A percentile compares a stretch with the other conserved stretches of the same genome.
These are phyloP conservation scores for Microthyrium microscopicum DNA, from an alignment of 2,329 filamentous ascomycete species.

Conservation along the genomic window DNA sequence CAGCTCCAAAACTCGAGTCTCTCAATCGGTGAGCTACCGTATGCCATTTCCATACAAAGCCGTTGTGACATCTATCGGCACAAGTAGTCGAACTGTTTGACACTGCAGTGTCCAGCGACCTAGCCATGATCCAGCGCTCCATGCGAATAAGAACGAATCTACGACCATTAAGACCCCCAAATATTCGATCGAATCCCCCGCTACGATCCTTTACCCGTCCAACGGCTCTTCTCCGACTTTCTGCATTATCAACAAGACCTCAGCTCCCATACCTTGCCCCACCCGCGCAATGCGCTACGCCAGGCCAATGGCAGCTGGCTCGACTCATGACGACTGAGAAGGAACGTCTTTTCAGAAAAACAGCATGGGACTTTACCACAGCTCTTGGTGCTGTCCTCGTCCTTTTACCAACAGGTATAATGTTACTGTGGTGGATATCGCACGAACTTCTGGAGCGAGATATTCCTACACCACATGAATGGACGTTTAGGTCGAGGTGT, in stretches of 20 bases:
- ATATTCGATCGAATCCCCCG: too few relatives aligned
- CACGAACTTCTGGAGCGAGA: conserved; percentile 57
- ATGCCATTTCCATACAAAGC: too few relatives aligned
- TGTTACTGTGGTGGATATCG: conserved; percentile 46
- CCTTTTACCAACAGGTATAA: conserved; percentile 35
- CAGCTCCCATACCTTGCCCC: conserved; percentile 28
- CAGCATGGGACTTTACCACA: conserved; percentile 52
- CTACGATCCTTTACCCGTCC: conserved; percentile 45
- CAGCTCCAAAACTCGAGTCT: too few relatives aligned
- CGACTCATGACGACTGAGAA: conserved; percentile 69
- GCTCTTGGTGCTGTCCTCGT: conserved; percentile 49
- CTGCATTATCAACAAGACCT: conserved; percentile 29
- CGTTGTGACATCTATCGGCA: too few relatives aligned
- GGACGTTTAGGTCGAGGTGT: conserved; percentile 55
- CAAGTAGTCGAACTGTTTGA: too few relatives aligned
- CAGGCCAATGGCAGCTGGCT: conserved; percentile 34
- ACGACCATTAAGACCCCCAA: too few relatives aligned
- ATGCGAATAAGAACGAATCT: conserved; percentile 44
- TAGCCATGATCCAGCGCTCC: conserved; percentile 4
- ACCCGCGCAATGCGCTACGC: background rate
- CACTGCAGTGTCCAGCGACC: too few relatives aligned
- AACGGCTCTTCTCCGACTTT: conserved; percentile 34
- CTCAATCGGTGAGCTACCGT: too few relatives aligned
- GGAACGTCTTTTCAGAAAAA: conserved; percentile 51
- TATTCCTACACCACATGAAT: conserved; percentile 71